These are phyloP conservation scores for Inonotus obliquus DNA, from an alignment of 1,284 basidiomycete genomes.

Conservation along the genomic window DNA sequence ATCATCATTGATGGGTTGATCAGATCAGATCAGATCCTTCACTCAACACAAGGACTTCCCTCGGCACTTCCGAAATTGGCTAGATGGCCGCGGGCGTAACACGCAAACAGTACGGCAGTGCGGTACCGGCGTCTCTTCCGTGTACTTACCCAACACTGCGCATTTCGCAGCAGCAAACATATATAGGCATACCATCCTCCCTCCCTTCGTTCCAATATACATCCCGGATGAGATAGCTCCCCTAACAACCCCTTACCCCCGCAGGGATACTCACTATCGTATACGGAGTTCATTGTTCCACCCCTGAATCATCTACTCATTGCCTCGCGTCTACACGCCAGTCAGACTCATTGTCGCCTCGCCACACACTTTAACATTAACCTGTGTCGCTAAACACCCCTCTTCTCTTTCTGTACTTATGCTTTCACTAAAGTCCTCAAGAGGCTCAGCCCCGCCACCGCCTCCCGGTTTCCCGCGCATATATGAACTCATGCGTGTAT, in stretches of 20 bases:
- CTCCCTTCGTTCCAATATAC: neutral
- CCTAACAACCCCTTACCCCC: neutral
- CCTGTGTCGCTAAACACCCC: neutral
- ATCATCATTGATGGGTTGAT: too few relatives aligned
- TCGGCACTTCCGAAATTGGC: neutral
- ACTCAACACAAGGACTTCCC: too few relatives aligned
- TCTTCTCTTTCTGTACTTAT: neutral
- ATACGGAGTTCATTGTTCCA: neutral
- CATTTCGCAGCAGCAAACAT: neutral
- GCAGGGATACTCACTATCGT: neutral
- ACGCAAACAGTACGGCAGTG: neutral
- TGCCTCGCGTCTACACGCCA: neutral
- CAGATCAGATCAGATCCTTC: too few relatives aligned
- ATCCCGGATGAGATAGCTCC: neutral
- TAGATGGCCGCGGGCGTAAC: neutral
- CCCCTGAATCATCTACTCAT: neutral
- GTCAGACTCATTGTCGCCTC: neutral
- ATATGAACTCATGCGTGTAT: constrained; percentile 16
- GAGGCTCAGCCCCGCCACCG: neutral
- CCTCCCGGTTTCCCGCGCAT: constrained; percentile 14
- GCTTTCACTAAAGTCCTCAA: neutral
- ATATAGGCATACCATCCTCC: neutral
- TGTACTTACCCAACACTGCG: neutral
- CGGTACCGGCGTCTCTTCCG: neutral
- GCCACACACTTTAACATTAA: neutral